These are phyloP conservation scores for Lindgomyces ingoldianus DNA, from an alignment of 495 filamentous ascomycete species.

Conservation along the genomic window DNA sequence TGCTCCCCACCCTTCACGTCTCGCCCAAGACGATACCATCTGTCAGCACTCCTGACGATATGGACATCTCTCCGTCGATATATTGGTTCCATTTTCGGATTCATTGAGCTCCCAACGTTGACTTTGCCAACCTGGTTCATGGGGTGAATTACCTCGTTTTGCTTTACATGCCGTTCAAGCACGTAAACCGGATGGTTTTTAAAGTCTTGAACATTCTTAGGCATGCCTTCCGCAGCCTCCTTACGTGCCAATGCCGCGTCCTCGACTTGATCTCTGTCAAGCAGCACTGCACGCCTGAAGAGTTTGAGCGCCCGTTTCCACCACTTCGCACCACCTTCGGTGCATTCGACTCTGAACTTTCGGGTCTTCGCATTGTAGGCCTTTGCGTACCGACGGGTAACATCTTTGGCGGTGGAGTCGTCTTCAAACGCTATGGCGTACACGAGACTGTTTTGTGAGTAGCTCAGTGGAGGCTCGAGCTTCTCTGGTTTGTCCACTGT, in stretches of 20 bases:
- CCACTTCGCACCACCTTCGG: conserved; percentile 69
- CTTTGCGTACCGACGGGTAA: conserved; percentile 53
- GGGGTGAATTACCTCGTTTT: conserved; percentile 75
- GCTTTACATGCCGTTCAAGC: conserved; percentile 81
- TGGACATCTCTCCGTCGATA: conserved; percentile 81
- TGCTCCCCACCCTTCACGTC: conserved; percentile 70
- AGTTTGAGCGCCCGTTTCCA: conserved; percentile 61
- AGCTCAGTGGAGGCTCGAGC: conserved; percentile 78
- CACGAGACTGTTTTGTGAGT: conserved; percentile 68
- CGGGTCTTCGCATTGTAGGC: conserved; percentile 88
- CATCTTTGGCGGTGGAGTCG: conserved; percentile 72
- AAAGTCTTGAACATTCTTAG: conserved; percentile 84
- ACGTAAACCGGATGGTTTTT: conserved; percentile 91
- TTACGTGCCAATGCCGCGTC: conserved; percentile 68
- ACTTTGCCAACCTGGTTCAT: conserved; percentile 76
- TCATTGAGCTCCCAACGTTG: conserved; percentile 61
- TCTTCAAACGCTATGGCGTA: conserved; percentile 88
- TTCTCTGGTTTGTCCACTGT: conserved; percentile 71
- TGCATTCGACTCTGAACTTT: conserved; percentile 70
- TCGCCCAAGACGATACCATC: conserved; percentile 85
- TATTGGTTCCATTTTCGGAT: conserved; percentile 63
- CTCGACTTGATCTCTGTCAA: conserved; percentile 70
- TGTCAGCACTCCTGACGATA: conserved; percentile 69
- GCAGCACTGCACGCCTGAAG: conserved; percentile 52
- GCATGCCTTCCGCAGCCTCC: conserved; percentile 81